Evolutionary conservation across 2,329 filamentous ascomycete species (phyloP).

Genomic region (Cercospora citrullina): DNA sequence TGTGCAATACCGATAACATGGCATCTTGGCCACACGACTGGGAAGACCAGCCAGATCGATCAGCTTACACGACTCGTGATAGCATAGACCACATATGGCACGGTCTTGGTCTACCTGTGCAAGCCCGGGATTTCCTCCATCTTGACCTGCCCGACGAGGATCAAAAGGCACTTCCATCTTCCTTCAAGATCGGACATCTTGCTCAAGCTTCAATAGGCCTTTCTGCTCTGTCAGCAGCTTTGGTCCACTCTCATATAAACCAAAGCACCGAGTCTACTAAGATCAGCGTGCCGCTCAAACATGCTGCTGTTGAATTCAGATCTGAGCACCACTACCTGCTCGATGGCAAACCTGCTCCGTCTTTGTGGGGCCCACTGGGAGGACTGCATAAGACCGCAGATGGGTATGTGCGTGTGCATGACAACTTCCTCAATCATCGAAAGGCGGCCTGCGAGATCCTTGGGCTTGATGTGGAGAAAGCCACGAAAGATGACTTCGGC

Average conservation of each 20-base stretch:
- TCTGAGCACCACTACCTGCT: slow-evolving; percentile 55
- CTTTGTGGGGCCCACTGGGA: slow-evolving; percentile 49
- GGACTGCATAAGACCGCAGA: slow-evolving; percentile 55
- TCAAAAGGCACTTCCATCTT: slow-evolving; percentile 47
- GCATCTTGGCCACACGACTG: not conserved
- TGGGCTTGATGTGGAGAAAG: slow-evolving; percentile 37
- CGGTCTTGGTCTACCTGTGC: slow-evolving; percentile 24
- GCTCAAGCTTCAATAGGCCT: slow-evolving; percentile 56
- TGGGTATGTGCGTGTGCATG: slow-evolving; percentile 58
- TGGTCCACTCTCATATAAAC: slow-evolving; percentile 40
- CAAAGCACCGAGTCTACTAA: slow-evolving; percentile 33
- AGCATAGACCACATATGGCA: slow-evolving; percentile 39
- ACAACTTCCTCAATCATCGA: slow-evolving; percentile 55
- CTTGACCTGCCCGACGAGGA: slow-evolving; percentile 29
- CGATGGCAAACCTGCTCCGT: slow-evolving; percentile 39
- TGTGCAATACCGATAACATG: not conserved
- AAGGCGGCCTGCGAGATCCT: slow-evolving; percentile 49
- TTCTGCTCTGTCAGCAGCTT: slow-evolving; percentile 53
- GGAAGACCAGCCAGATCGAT: slow-evolving; percentile 24
- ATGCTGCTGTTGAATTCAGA: slow-evolving; percentile 55
- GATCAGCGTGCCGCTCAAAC: slow-evolving; percentile 48
- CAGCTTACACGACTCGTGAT: slow-evolving; percentile 31
- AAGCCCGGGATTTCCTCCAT: not conserved
- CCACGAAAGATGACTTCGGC: slow-evolving; percentile 45
- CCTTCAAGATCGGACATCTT: slow-evolving; percentile 56